Conservation (phyloP, 1,284 basidiomycete genomes). For the Melampsora americana region DNA sequence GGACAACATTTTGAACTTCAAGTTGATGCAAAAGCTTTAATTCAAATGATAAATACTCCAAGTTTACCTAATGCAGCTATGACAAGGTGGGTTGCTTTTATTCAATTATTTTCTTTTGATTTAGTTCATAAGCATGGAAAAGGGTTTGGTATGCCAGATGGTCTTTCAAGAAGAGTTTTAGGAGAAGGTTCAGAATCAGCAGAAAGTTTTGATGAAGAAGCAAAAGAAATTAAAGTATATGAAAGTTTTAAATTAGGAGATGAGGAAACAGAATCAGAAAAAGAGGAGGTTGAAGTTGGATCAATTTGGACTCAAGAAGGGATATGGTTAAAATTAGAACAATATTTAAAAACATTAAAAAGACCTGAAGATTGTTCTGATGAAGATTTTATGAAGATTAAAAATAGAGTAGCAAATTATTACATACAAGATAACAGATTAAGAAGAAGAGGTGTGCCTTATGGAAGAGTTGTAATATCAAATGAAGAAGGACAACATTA, state of each 20-base stretch:
- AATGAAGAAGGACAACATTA: not conserved
- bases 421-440: not conserved
- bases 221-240: not conserved
- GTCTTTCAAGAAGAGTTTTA: conserved; percentile 4
- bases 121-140: conserved; percentile 13
- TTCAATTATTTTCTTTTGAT: too few relatives aligned
- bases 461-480: not conserved
- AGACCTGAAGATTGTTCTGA: not conserved
- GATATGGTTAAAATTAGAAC: not conserved
- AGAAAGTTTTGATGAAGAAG: conserved; percentile 21
- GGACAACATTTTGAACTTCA: conserved; percentile 23
- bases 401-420: not conserved
- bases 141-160: conserved; percentile 22
- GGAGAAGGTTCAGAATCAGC: not conserved
- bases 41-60: too few relatives aligned
- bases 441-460: not conserved
- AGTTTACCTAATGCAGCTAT: too few relatives aligned
- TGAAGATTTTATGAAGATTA: not conserved
- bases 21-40: conserved; percentile 25
- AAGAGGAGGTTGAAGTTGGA: not conserved
- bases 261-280: not conserved
- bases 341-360: not conserved
- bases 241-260: too few relatives aligned
- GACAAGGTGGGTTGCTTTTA: too few relatives aligned
- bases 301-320: not conserved